These are phyloP conservation scores for Gentiana dahurica DNA, from an alignment of 257 asterid genomes.

Conservation along the genomic window DNA sequence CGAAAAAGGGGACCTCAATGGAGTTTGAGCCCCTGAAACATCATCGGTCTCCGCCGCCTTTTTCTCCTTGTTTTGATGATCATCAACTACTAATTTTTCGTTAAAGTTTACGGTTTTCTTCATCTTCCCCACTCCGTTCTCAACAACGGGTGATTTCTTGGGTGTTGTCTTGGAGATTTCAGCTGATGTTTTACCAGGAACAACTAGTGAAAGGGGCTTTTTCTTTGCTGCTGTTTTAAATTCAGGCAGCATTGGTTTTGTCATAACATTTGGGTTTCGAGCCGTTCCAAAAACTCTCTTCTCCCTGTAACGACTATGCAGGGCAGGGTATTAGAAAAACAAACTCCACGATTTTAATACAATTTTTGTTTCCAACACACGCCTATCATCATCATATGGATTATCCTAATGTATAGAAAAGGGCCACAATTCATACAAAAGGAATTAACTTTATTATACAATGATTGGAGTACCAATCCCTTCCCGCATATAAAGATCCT, in stretches of 20 bases:
- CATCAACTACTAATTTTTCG: slow-evolving; percentile 17
- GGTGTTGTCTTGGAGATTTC: slow-evolving; percentile 11
- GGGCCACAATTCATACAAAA: neutral
- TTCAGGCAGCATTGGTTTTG: slow-evolving; percentile 23
- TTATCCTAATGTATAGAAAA: too few species aligned
- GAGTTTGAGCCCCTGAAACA: slow-evolving; percentile 30
- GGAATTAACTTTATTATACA: neutral
- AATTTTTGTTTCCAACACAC: too few species aligned
- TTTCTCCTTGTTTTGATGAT: slow-evolving; percentile 11
- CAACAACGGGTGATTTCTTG: slow-evolving; percentile 16
- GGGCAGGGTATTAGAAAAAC: neutral
- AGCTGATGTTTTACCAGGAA: slow-evolving; percentile 20
- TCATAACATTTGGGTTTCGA: slow-evolving; percentile 32
- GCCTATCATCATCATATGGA: too few species aligned
- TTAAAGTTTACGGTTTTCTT: slow-evolving; percentile 40
- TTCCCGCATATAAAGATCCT: too few species aligned
- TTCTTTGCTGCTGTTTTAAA: slow-evolving; percentile 33
- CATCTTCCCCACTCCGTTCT: slow-evolving; percentile 10
- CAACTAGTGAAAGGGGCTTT: slow-evolving; percentile 14
- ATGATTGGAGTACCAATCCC: too few species aligned
- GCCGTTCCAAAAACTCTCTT: slow-evolving; percentile 54
- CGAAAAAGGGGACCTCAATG: slow-evolving; percentile 19
- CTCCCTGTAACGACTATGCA: slow-evolving; percentile 40
- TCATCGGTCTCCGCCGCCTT: neutral
- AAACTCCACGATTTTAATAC: too few species aligned